Base-by-base conservation (phyloP, 176 grass and related monocot genomes). In the Calamus simplicifolius region DNA sequence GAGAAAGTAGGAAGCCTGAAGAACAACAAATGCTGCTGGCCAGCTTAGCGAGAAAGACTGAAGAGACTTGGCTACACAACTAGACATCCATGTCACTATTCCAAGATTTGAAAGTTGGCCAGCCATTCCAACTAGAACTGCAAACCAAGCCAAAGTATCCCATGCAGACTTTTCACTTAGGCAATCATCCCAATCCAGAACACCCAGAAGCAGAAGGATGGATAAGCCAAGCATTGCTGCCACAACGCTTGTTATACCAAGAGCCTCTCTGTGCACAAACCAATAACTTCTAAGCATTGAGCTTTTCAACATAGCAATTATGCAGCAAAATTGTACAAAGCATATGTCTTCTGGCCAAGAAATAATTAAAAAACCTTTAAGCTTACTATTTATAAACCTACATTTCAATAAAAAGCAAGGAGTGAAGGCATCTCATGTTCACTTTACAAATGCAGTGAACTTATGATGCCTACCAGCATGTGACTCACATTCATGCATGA, bases 61-160 rank as follows among this genome's bases (percentile, higher is more conserved):
- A 43, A 84, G 85, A 56, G 79, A 50, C 48, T 89, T 89, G 38
- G 80, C 82, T 28, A 95, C 85, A 73, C 85, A 76, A 52, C 70
- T 66, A 73, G 85, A 95, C 74, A 95, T 78, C 85, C 82, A 89
- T 54, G 90, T 73, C 38, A 95, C 85, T 3, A 95, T 86, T 61
- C 85, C 90, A 19, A 95, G 57, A 70, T 95, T 84, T 26, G 77
- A 84, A 18, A 89, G 80, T 55, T 87, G 90, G 5, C 80, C 80
- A 4, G 90, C 85, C 86, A 95, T 89, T 62, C 85, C 90, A 38
- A 95, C 85, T 59, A 95, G 59, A 73, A 95, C 79, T 0, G 85
- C 82, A 68, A 89, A 95, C 90, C 82, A 95, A 31, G 85, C 72
- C 43, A 87, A 68, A 12, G 82, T 95, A 79, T 95, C 90, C 90